Base-by-base conservation (phyloP, 192 early-diverging fungal species). In the Entrophospora sp. region DNA sequence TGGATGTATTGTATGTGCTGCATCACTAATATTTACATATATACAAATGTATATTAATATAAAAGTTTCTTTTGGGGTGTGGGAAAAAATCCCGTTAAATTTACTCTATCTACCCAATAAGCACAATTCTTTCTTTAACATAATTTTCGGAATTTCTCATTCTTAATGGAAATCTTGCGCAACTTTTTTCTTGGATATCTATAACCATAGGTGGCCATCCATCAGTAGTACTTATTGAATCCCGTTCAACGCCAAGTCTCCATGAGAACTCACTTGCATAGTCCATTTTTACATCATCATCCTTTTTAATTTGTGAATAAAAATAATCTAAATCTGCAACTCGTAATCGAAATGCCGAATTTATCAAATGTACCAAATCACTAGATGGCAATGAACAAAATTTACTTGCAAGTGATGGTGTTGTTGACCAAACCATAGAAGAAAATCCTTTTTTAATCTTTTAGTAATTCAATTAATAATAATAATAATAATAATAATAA, bases 1-100 rank as follows among this genome's bases (percentile, higher is more conserved):
- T 32, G 96, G 96, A 69, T 98, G 95, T 45, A 96, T 86, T 1
- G 90, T 83, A 72, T 98, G 96, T 20, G 95, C 96, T 20, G 96
- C 93, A 73, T 98, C 96, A 5, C 88, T 89, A 68, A 27, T 45
- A 28, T 2, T 65, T 32, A n/a, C n/a, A n/a, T n/a, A n/a, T n/a
- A n/a, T n/a, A n/a, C n/a, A n/a, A n/a, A n/a, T n/a, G n/a, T n/a
- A n/a, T n/a, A n/a, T n/a, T n/a, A n/a, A n/a, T n/a, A n/a, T n/a
- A n/a, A n/a, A n/a, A n/a, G n/a, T n/a, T n/a, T n/a, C n/a, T n/a
- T n/a, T n/a, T n/a, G n/a, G n/a, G n/a, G n/a, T n/a, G n/a, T n/a
- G n/a, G n/a, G n/a, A n/a, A n/a, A n/a, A n/a, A n/a, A n/a, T n/a
- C n/a, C n/a, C n/a, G n/a, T n/a, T n/a, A n/a, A n/a, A n/a, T n/a